Base-by-base conservation (phyloP, 169 alveolate species). In the Plasmodium yoelii region DNA sequence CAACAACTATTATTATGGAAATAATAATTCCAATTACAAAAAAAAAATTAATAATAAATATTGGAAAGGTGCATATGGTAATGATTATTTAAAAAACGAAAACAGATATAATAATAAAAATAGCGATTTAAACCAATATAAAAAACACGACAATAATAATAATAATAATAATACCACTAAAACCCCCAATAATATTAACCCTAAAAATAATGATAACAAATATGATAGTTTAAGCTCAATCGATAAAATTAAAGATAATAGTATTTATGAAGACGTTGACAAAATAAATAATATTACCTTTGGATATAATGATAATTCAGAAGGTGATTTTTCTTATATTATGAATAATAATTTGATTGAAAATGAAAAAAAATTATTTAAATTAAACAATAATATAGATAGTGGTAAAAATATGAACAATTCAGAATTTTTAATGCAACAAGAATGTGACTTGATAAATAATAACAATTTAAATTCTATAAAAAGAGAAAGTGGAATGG, bases 291-390 rank as follows among this genome's bases (percentile, higher is more conserved):
- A 49, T 47, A 82, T 82, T 15, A 82, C 90, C n/a, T 82, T 82
- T 19, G 90, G 90, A 6, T 60, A 64, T 70, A 22, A 26, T 47
- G 71, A 67, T 46, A 82, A 82, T n/a, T 49, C 61, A 1, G 82
- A 82, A 39, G 42, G 90, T 57, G 80, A 67, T 26, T 82, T 82
- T 49, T 55, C 77, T 10, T 82, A 67, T 59, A 63, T 19, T 15
- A 82, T 82, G 90, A 82, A 67, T 67, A 82, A 82, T 61, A 82
- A 28, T 60, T 59, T 82, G 42, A 82, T 82, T 24, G 90, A 82
- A 82, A 82, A 82, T 82, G 90, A 82, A 82, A 82, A 82, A 28
- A 82, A 82, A 56, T 67, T 82, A 82, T 82, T 82, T 68, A 82
- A 82, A 70, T 22, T 82, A 57, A 82, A 68, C 10, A 82, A 55